phyloP scores from a whole-genome alignment of 345 rosid genomes.

The Physaria fendleri region DNA sequence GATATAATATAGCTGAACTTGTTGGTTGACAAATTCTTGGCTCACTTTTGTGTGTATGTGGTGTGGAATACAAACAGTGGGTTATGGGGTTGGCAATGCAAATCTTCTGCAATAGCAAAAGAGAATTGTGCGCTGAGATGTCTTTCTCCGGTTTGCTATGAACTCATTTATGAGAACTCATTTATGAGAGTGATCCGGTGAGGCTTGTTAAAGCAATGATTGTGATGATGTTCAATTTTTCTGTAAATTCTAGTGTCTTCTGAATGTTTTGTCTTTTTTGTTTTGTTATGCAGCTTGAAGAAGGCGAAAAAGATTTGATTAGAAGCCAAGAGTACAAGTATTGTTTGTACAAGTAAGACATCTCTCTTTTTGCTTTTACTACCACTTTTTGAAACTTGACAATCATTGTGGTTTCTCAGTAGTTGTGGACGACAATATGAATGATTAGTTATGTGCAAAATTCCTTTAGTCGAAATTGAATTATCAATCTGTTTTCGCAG shows the following conservation, averaged over 20 bases:
- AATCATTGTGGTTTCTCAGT: no score
- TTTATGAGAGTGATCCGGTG: constrained; percentile 77
- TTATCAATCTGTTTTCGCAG: constrained; percentile 11
- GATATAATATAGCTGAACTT: no score
- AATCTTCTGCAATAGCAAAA: constrained; percentile 50
- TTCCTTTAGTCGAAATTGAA: background rate
- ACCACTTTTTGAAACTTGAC: background rate
- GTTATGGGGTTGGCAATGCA: constrained; percentile 74
- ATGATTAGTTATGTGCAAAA: background rate
- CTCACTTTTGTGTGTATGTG: constrained; percentile 3
- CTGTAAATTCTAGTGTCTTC: background rate
- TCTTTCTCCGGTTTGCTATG: constrained; percentile 65
- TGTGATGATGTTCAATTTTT: background rate
- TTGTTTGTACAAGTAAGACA: constrained; percentile 69
- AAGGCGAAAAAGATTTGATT: constrained; percentile 67
- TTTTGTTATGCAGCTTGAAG: constrained; percentile 57
- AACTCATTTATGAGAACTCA: no score
- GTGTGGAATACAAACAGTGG: constrained; percentile 49
- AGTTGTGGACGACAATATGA: background rate
- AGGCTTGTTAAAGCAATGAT: constrained; percentile 14
- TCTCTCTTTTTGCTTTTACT: background rate
- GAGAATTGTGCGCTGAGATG: constrained; percentile 81
- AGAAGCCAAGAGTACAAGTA: constrained; percentile 79
- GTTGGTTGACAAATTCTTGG: background rate
- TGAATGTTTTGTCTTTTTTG: background rate